Evolutionary conservation across 257 asterid species (phyloP).

Genomic region (Fraxinus cuspidata): DNA sequence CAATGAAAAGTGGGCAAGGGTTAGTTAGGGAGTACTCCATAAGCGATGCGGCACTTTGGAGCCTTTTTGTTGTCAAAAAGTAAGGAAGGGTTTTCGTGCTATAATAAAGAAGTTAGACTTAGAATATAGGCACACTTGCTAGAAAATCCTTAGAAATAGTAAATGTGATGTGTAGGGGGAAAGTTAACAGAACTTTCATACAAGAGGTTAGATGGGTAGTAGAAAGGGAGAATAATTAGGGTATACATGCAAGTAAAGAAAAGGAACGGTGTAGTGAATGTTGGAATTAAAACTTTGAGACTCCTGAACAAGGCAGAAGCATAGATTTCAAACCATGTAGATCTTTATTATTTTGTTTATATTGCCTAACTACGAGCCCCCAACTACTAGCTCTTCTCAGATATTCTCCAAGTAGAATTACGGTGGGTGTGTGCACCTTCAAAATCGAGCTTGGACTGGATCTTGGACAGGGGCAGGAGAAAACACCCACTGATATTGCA

Average conservation of each 20-base stretch:
- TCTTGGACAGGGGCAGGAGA: neutral
- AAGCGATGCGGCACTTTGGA: neutral
- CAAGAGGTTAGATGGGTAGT: neutral
- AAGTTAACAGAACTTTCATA: neutral
- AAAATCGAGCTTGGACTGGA: neutral
- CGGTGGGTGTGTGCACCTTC: neutral
- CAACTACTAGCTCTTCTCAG: neutral
- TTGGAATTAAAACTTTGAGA: neutral
- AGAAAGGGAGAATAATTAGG: neutral
- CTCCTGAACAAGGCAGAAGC: neutral
- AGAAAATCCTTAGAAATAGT: neutral
- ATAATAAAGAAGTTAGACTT: neutral
- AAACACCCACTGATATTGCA: neutral
- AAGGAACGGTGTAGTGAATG: neutral
- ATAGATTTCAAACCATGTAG: neutral
- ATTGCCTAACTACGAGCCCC: neutral
- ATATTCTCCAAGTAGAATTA: neutral
- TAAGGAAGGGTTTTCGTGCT: neutral
- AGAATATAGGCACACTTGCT: neutral
- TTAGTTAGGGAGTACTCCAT: neutral
- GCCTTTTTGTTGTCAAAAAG: neutral
- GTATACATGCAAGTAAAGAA: neutral
- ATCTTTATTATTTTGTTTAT: neutral
- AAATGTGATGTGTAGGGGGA: neutral
- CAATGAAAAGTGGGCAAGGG: neutral